A percentile compares a stretch with the other conserved stretches of the same genome.
phyloP scores from a whole-genome alignment of 2,329 filamentous ascomycete genomes.

The Daldinia eschscholtzii region DNA sequence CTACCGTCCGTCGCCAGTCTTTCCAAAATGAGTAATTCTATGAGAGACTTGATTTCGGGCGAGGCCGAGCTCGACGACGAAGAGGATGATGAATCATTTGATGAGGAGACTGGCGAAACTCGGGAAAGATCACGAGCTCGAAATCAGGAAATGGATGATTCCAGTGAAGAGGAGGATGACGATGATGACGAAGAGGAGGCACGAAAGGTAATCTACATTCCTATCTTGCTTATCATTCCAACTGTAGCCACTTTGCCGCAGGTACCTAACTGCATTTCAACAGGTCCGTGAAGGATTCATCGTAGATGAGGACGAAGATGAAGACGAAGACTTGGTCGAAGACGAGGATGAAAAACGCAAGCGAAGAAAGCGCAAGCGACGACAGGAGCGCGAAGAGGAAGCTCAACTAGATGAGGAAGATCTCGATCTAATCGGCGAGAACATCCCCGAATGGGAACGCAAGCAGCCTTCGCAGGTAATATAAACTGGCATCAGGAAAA shows the following conservation, averaged over 20 bases:
- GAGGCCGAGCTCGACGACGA: slow-evolving; percentile 89
- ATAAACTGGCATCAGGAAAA: slow-evolving; percentile 7
- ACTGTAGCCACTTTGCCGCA: not conserved
- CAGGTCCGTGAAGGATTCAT: slow-evolving; percentile 96
- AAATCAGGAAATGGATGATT: slow-evolving; percentile 76
- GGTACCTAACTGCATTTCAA: slow-evolving; percentile 39
- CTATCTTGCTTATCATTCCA: not conserved
- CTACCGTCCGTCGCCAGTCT: slow-evolving; percentile 9
- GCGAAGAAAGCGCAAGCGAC: slow-evolving; percentile 80
- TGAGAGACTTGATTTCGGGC: slow-evolving; percentile 84
- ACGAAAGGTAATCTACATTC: slow-evolving; percentile 70
- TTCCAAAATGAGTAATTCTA: slow-evolving; percentile 70
- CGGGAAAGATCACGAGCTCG: slow-evolving; percentile 59
- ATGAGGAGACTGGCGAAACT: slow-evolving; percentile 78
- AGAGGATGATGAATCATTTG: slow-evolving; percentile 85
- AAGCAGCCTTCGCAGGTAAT: slow-evolving; percentile 77
- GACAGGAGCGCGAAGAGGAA: slow-evolving; percentile 82
- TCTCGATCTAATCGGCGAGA: slow-evolving; percentile 91
- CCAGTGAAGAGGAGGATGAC: slow-evolving; percentile 91
- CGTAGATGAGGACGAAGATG: slow-evolving; percentile 89
- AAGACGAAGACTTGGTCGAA: slow-evolving; percentile 76
- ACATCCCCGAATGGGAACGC: slow-evolving; percentile 76
- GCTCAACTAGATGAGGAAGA: slow-evolving; percentile 96
- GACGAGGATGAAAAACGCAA: slow-evolving; percentile 70
- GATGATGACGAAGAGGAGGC: slow-evolving; percentile 91